Evolutionary conservation across 225 moss, liverwort and hornwort species (phyloP).

Genomic region (Straminergon stramineum): DNA sequence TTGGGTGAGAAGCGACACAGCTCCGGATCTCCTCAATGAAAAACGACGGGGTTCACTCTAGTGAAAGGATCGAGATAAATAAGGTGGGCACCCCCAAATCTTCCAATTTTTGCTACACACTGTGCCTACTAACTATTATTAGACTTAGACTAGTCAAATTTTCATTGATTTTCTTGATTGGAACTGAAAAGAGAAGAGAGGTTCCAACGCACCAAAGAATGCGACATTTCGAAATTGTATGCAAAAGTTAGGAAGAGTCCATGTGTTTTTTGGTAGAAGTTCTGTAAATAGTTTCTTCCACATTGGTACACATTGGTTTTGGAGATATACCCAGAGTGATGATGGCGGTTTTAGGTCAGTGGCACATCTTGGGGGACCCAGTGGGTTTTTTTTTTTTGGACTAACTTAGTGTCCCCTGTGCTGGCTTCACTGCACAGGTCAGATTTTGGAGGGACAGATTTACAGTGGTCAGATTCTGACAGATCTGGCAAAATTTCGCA

Average conservation of each 20-base stretch:
- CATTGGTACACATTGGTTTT: neutral
- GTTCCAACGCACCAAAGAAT: neutral
- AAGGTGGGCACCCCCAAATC: neutral
- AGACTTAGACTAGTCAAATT: neutral
- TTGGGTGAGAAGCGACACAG: too few relatives aligned
- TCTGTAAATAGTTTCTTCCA: neutral
- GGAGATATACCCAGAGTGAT: neutral
- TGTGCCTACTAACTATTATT: too few relatives aligned
- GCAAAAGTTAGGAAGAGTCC: neutral
- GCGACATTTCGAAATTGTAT: fast-evolving
- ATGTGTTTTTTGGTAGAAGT: neutral
- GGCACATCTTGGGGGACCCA: too few relatives aligned
- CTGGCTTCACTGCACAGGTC: too few relatives aligned
- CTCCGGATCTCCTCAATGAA: too few relatives aligned
- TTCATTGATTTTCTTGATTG: neutral
- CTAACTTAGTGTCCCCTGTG: too few relatives aligned
- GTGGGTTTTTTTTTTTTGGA: too few relatives aligned
- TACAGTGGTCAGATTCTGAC: too few relatives aligned
- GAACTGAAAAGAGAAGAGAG: neutral
- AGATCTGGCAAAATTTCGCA: too few relatives aligned
- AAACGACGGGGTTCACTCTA: too few relatives aligned
- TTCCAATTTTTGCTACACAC: neutral
- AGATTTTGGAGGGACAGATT: too few relatives aligned
- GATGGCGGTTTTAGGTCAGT: neutral
- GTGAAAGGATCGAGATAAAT: neutral